Conservation (phyloP, 1,284 basidiomycete genomes). For the Cryptococcus maquisensis region DNA sequence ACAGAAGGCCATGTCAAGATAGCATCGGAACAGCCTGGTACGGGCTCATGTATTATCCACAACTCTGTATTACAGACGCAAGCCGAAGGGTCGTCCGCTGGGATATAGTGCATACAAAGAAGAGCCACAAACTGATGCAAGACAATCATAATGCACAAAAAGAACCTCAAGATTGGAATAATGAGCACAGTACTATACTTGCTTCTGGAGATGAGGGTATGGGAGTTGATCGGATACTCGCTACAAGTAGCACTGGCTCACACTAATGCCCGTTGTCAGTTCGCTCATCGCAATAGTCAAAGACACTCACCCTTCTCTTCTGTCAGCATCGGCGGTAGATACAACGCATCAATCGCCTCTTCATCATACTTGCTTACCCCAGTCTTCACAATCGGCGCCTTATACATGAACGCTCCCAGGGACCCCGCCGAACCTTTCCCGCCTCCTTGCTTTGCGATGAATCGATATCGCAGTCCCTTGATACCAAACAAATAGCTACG, state of each 20-base stretch:
- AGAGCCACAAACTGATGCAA: neutral
- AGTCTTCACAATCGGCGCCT: neutral
- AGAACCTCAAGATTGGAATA: neutral
- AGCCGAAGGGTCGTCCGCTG: neutral
- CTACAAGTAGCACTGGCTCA: neutral
- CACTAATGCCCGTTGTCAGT: neutral
- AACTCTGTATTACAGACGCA: neutral
- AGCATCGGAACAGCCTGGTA: neutral
- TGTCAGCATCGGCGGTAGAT: constrained; percentile 11
- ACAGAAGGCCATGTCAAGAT: neutral
- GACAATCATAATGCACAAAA: constrained; percentile 5
- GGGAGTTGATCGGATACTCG: neutral
- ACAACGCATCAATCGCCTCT: constrained; percentile 1
- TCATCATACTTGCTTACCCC: constrained; percentile 4
- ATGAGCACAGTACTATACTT: neutral
- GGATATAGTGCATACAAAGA: neutral
- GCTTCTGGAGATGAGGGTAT: neutral
- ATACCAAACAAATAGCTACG: no score
- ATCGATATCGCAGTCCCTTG: no score
- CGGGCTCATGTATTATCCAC: neutral
- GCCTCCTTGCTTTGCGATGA: constrained; percentile 5
- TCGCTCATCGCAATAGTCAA: neutral
- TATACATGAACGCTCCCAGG: neutral
- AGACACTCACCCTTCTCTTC: constrained; percentile 11
- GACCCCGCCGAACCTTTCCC: constrained; percentile 1